Base-by-base conservation (phyloP, 257 asterid genomes). In the Capsicum pubescens region DNA sequence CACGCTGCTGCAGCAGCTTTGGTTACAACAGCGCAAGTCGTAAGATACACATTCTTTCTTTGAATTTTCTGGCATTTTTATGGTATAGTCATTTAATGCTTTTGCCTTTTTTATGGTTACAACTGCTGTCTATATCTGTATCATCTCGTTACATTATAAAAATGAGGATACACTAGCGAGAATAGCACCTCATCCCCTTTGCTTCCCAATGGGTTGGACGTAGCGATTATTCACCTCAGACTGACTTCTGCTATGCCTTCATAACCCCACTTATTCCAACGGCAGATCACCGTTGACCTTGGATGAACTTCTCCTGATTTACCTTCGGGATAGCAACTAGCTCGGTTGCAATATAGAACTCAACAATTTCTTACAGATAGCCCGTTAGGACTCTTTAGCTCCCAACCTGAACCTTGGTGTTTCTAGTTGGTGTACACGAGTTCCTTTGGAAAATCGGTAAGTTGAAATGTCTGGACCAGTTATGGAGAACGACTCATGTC, bases 1-100 rank as follows among this genome's bases (percentile, higher is more conserved):
- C 92, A 42, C 95, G 91, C 87, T 92, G 97, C 90, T 87, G 92
- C 83, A 72, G 74, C 82, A 94, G 87, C 90, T 90, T 97, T 90
- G 97, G 93, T 88, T 92, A 87, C 86, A 70, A 84, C 85, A 90
- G 48, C 86, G 71, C 94, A 19, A 58, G 95, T 44, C 87, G 97
- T 97, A 90, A 90, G 95, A 67, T 19, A 63, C 57, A 54, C 56
- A 39, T 72, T 54, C 46, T 42, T 0, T 60, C 50, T 14, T 26
- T 14, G 50, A n/a, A 14, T 8, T 7, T 71, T 77, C 48, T 54
- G 48, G 48, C 9, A 7, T 1, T 74, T 50, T 50, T 13, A 76
- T 52, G 0, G 7, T 21, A 7, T 76, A 19, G 8, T 52, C 46
- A 10, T 7, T 10, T 39, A 8, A 42, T 8, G 56, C 3, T 3